Base-by-base conservation (phyloP, 805 yeast species). In the Saccharomycopsis sp. region DNA sequence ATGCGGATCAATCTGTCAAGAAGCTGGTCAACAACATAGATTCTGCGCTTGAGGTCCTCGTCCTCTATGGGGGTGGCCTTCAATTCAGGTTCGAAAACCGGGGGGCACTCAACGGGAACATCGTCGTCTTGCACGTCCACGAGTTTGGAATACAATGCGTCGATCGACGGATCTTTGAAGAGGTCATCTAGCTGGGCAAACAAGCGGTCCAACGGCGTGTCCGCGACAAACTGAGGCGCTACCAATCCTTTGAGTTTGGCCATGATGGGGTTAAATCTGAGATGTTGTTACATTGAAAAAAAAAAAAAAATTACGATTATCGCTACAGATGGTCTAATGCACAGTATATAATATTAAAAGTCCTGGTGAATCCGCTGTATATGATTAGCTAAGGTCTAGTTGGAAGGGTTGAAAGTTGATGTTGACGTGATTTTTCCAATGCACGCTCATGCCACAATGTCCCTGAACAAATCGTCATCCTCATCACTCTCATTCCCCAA, bases 1-100 rank as follows among this genome's bases (percentile, higher is more conserved):
- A 73, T 64, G 30, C 60, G 50, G 2, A 50, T 32, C n/a, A 75
- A 52, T 36, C 53, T 58, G 2, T 56, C 48, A 12, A 73, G 53
- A 4, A 72, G 52, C 23, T 49, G 49, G n/a, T 56, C 53, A 2
- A 71, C 54, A 5, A 67, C 67, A 2, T 25, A 36, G 16, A 31
- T 30, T 30, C 62, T 43, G 38, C 48, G 46, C 3, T 33, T 34
- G 22, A 48, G 38, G 7, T 19, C 16, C 10, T 32, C 43, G 8
- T n/a, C 34, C 21, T 25, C 37, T 31, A 3, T 25, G 37, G 13
- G 5, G 12, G 16, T 4, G 41, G 41, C 2, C 43, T 22, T 30
- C 36, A 47, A 2, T 34, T 10, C 6, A 6, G 5, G 22, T 30
- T 30, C 33, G 7, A 30, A 8, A 7, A 7, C n/a, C n/a, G 16